Evolutionary conservation across 2,329 filamentous ascomycete species (phyloP).

Genomic region (Penicillium psychrosexuale): DNA sequence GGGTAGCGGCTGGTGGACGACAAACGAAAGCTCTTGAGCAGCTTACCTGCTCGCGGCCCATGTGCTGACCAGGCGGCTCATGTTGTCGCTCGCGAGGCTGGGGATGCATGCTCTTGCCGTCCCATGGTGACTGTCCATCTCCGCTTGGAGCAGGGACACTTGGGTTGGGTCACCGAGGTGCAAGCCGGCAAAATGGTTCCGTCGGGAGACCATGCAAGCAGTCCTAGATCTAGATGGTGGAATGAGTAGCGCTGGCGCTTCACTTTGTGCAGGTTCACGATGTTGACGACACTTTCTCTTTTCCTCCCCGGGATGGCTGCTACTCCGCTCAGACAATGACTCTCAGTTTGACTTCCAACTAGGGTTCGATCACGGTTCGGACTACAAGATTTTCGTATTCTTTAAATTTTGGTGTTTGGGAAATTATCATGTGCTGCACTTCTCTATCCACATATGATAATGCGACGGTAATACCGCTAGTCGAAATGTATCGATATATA

Average conservation of each 20-base stretch:
- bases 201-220: not conserved
- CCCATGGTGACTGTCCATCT: not conserved
- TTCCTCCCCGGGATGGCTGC: too few species aligned
- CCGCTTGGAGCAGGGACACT: not conserved
- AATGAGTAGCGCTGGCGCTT: not conserved
- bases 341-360: too few species aligned
- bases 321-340: too few species aligned
- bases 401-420: too few species aligned
- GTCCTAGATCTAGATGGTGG: not conserved
- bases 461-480: too few species aligned
- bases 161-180: not conserved
- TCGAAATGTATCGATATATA: too few species aligned
- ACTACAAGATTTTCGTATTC: too few species aligned
- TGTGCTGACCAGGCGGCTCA: not conserved
- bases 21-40: not conserved
- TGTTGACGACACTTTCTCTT: not conserved
- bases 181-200: not conserved
- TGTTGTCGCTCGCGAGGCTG: not conserved
- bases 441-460: too few species aligned
- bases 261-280: not conserved
- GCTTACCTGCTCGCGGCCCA: not conserved
- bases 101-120: not conserved
- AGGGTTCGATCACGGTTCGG: too few species aligned
- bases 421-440: too few species aligned
- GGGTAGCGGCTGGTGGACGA: not conserved